Conservation (phyloP, 2,329 filamentous ascomycete species). For the Colletotrichum falcatum region DNA sequence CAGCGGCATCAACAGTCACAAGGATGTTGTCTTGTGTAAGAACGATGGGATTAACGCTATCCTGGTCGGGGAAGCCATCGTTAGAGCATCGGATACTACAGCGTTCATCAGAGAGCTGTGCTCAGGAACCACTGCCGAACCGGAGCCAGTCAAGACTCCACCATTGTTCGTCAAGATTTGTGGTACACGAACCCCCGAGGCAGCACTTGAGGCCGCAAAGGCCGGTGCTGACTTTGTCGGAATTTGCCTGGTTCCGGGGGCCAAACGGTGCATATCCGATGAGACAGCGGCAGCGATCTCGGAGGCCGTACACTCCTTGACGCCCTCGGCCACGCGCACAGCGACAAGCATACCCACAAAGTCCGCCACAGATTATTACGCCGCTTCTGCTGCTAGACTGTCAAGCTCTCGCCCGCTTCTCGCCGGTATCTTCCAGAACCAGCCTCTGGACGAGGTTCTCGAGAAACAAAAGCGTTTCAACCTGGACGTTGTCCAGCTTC, state of each 20-base stretch:
- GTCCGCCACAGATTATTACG: slow-evolving; percentile 76
- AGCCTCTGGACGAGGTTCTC: slow-evolving; percentile 85
- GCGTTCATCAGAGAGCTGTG: slow-evolving; percentile 88
- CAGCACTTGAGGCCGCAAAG: slow-evolving; percentile 82
- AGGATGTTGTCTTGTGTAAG: slow-evolving; percentile 90
- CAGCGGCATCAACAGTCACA: slow-evolving; percentile 89
- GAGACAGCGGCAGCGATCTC: slow-evolving; percentile 87
- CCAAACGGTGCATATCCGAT: slow-evolving; percentile 82
- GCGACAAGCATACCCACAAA: slow-evolving; percentile 47
- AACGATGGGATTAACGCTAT: slow-evolving; percentile 92
- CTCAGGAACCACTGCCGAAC: slow-evolving; percentile 61
- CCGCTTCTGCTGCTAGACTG: slow-evolving; percentile 60
- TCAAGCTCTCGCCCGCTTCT: slow-evolving; percentile 75
- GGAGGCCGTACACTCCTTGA: slow-evolving; percentile 79
- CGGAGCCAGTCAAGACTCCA: slow-evolving; percentile 51
- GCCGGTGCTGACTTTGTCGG: slow-evolving; percentile 93
- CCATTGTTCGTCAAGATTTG: slow-evolving; percentile 91
- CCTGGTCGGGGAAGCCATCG: slow-evolving; percentile 93
- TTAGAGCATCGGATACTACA: slow-evolving; percentile 87
- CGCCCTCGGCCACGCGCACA: slow-evolving; percentile 50
- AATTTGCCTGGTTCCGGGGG: slow-evolving; percentile 87
- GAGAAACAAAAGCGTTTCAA: slow-evolving; percentile 79
- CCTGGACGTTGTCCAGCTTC: slow-evolving; percentile 91
- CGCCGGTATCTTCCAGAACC: slow-evolving; percentile 94
- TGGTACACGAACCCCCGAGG: slow-evolving; percentile 86